phyloP scores from a whole-genome alignment of 2,329 filamentous ascomycete species.

The Penicillium crustosum region DNA sequence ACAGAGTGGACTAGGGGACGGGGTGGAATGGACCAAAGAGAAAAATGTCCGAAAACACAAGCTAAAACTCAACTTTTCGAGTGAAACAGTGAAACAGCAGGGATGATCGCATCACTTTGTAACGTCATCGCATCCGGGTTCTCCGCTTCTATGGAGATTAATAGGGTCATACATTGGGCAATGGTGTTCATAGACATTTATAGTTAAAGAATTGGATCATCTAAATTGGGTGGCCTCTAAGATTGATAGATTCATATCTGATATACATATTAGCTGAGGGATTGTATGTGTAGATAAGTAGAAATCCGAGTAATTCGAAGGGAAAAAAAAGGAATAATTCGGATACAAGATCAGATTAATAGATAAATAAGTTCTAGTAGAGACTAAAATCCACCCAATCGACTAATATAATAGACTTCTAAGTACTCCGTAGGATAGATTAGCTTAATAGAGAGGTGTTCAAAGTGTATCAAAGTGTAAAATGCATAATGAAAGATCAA shows the following conservation, averaged over 20 bases:
- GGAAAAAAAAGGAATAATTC: neutral
- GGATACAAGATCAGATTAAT: neutral
- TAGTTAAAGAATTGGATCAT: neutral
- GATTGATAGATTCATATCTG: neutral
- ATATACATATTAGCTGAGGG: neutral
- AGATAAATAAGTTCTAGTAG: neutral
- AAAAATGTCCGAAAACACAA: conserved; percentile 1
- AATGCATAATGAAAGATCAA: conserved; percentile 19
- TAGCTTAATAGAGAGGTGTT: neutral
- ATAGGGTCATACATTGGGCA: neutral
- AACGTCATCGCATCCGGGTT: conserved; percentile 30
- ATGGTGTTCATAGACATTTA: neutral
- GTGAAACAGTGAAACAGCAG: neutral
- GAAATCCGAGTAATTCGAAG: neutral
- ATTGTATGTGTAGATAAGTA: neutral
- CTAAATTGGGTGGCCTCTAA: neutral
- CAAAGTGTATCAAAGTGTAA: neutral
- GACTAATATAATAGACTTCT: neutral
- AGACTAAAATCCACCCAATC: neutral
- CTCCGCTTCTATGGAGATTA: conserved; percentile 9
- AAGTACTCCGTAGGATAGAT: neutral
- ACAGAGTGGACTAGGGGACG: conserved; percentile 1
- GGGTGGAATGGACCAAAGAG: conserved; percentile 1
- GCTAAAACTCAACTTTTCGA: neutral
- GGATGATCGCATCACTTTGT: conserved; percentile 16